Percentiles rank a stretch among this genome's conserved stretches.
phyloP scores from a whole-genome alignment of 805 yeast genomes.

The Blastobotrys peoriensis region DNA sequence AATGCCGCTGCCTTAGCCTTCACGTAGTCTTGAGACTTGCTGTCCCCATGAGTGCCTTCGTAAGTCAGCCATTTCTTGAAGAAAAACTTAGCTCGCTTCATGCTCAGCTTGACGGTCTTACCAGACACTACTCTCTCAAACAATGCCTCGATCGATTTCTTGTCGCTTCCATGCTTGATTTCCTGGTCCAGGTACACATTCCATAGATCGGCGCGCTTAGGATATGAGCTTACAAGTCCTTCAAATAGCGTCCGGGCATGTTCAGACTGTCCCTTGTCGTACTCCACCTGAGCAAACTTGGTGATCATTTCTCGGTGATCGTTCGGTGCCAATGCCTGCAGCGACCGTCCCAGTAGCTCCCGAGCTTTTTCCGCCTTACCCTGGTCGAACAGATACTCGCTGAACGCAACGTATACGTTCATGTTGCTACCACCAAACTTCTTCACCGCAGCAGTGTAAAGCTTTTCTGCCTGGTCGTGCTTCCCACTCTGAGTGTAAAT shows the following conservation, averaged over 20 bases:
- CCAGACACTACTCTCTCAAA: conserved; percentile 68
- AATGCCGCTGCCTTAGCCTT: conserved; percentile 86
- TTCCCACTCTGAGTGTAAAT: conserved; percentile 70
- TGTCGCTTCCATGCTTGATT: conserved; percentile 56
- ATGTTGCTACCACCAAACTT: conserved; percentile 66
- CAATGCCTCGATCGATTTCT: conserved; percentile 63
- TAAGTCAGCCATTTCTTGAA: conserved; percentile 85
- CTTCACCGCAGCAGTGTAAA: conserved; percentile 65
- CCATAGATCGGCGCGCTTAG: conserved; percentile 92
- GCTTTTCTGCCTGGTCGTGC: conserved; percentile 57
- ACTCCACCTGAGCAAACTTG: conserved; percentile 87
- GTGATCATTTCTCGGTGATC: conserved; percentile 61
- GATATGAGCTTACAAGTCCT: conserved; percentile 83
- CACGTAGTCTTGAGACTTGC: conserved; percentile 70
- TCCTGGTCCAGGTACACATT: conserved; percentile 93
- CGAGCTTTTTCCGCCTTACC: conserved; percentile 47
- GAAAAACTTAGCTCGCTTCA: conserved; percentile 91
- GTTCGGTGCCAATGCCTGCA: conserved; percentile 64
- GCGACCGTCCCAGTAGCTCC: conserved; percentile 65
- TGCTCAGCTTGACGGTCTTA: conserved; percentile 51
- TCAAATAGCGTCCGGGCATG: conserved; percentile 93
- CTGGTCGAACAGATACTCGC: conserved; percentile 63
- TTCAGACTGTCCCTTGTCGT: conserved; percentile 73
- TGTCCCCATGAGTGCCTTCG: conserved; percentile 66
- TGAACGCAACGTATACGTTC: conserved; percentile 77